phyloP scores from a whole-genome alignment of 306 rosid species.

The Ziziphus jujuba region DNA sequence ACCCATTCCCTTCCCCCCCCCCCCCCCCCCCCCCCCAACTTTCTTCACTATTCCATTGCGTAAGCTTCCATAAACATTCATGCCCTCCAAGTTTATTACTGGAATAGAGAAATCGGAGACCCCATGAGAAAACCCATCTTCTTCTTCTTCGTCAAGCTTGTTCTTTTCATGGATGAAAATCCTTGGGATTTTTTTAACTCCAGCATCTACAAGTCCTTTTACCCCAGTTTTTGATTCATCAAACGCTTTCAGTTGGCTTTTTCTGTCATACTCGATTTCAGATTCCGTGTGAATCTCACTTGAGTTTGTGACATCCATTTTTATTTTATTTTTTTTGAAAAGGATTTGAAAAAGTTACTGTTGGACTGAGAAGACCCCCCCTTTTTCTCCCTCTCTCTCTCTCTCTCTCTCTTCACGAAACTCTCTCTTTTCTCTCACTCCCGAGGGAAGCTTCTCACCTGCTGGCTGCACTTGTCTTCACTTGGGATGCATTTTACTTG shows the following conservation, averaged over 20 bases:
- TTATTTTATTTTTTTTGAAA: not conserved
- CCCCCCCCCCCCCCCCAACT: no score
- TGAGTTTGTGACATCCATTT: conserved; percentile 13
- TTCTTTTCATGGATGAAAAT: conserved; percentile 26
- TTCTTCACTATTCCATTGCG: not conserved
- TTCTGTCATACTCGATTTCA: conserved; percentile 13
- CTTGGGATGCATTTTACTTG: no score
- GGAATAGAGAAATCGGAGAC: conserved; percentile 26
- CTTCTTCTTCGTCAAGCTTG: not conserved
- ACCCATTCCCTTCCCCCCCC: no score
- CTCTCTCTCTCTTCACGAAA: no score
- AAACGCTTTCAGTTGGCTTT: conserved; percentile 36
- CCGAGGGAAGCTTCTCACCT: no score
- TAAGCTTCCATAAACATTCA: not conserved
- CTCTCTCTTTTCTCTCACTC: no score
- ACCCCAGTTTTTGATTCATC: conserved; percentile 40
- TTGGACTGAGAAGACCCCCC: no score
- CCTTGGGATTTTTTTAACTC: conserved; percentile 21
- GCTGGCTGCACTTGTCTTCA: no score
- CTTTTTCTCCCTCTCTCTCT: no score
- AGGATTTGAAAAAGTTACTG: no score
- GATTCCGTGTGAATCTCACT: conserved; percentile 1
- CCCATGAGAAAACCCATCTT: not conserved
- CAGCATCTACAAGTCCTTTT: conserved; percentile 39
- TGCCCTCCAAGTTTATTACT: conserved; percentile 26